phyloP scores from a whole-genome alignment of 805 yeast species.

The Torulaspora delbrueckii region DNA sequence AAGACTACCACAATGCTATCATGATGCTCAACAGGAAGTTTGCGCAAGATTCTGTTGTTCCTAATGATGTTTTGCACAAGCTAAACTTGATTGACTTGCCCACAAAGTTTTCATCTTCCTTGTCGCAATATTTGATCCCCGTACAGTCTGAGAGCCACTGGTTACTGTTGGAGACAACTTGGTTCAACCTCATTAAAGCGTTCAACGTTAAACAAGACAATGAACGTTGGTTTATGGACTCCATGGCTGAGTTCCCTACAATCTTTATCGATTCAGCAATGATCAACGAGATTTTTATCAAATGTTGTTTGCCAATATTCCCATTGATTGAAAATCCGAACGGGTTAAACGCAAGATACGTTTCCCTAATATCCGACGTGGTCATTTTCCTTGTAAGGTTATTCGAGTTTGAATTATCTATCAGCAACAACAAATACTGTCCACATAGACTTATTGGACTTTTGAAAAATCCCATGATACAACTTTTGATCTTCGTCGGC shows the following conservation, averaged over 20 bases:
- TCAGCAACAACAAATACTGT: slow-evolving; percentile 5
- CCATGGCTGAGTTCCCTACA: slow-evolving; percentile 7
- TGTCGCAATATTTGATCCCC: slow-evolving; percentile 4
- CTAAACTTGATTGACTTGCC: slow-evolving; percentile 5
- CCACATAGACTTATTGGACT: slow-evolving; percentile 12
- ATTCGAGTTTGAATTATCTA: slow-evolving; percentile 8
- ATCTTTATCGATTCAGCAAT: slow-evolving; percentile 12
- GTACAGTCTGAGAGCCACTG: slow-evolving; percentile 20
- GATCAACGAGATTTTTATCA: slow-evolving; percentile 22
- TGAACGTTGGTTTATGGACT: slow-evolving; percentile 12
- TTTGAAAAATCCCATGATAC: slow-evolving; percentile 21
- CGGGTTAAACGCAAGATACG: slow-evolving; percentile 10
- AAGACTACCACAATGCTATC: slow-evolving; percentile 15
- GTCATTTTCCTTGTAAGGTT: slow-evolving; percentile 17
- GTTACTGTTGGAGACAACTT: slow-evolving; percentile 24
- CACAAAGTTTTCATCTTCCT: slow-evolving; percentile 6
- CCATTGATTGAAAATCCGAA: slow-evolving; percentile 5
- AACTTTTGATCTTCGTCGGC: slow-evolving; percentile 23
- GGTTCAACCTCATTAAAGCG: slow-evolving; percentile 25
- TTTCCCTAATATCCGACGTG: slow-evolving; percentile 18
- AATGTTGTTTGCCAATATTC: slow-evolving; percentile 21
- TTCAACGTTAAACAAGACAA: slow-evolving; percentile 8
- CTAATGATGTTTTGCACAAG: background rate
- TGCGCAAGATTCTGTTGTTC: background rate
- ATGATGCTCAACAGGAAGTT: background rate